These are phyloP conservation scores for Aspergillus glaucus DNA, from an alignment of 2,329 filamentous ascomycete species.

Conservation along the genomic window DNA sequence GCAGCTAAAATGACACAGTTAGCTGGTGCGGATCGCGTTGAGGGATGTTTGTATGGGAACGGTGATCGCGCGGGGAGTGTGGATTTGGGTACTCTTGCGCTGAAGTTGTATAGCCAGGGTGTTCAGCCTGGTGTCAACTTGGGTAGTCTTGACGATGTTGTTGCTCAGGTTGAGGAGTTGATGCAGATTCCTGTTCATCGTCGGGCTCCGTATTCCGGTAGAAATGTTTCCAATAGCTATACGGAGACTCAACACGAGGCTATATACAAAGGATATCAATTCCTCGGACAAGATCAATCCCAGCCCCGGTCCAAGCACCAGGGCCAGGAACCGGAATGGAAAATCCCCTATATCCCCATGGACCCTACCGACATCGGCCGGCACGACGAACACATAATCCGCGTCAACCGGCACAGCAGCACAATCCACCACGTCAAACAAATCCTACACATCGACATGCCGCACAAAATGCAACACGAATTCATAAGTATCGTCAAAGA, in stretches of 20 bases:
- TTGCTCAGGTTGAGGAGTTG: conserved; percentile 81
- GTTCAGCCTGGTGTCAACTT: conserved; percentile 82
- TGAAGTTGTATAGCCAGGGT: conserved; percentile 94
- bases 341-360: conserved; percentile 84
- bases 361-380: conserved; percentile 90
- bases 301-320: too few species aligned
- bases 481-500: too few species aligned
- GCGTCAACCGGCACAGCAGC: conserved; percentile 95
- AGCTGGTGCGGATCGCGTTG: conserved; percentile 89
- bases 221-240: conserved; percentile 87
- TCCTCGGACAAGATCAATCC: too few species aligned
- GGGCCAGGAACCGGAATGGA: conserved; percentile 67
- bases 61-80: conserved; percentile 95
- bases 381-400: conserved; percentile 96
- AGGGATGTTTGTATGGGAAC: conserved; percentile 90
- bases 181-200: conserved; percentile 93
- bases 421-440: conserved; percentile 89
- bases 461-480: conserved; percentile 82
- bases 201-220: conserved; percentile 82
- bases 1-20: conserved; percentile 91
- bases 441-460: conserved; percentile 83
- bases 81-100: conserved; percentile 81
- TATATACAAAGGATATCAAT: conserved; percentile 52
- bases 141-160: conserved; percentile 77
- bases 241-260: conserved; percentile 90